These are phyloP conservation scores for Claviceps africana DNA, from an alignment of 2,329 filamentous ascomycete species.

Conservation along the genomic window DNA sequence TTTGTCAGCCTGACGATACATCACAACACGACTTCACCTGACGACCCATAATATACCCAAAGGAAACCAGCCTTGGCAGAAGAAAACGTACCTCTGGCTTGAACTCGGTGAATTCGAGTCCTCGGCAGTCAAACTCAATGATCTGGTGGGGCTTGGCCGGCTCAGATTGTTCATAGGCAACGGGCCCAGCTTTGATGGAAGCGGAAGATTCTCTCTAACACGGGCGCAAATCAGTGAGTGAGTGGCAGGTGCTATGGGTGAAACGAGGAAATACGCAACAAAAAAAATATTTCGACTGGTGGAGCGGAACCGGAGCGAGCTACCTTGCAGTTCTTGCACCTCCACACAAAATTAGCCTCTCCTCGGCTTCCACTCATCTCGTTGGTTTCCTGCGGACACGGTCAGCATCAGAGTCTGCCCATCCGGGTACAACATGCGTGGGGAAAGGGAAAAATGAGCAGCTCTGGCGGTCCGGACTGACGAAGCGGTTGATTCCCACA, in stretches of 20 bases:
- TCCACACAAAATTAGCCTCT: constrained; percentile 99
- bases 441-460: background rate
- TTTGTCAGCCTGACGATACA: background rate
- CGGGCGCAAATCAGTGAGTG: background rate
- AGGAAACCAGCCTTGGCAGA: background rate
- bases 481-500: constrained; percentile 78
- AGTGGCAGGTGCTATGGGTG: too few relatives aligned
- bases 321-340: constrained; percentile 95
- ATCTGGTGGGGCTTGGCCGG: constrained; percentile 66
- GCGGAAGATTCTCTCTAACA: constrained; percentile 69
- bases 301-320: background rate
- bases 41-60: constrained; percentile 1
- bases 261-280: too few relatives aligned
- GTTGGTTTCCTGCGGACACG: constrained; percentile 54
- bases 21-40: background rate
- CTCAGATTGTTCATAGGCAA: constrained; percentile 54
- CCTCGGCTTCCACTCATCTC: constrained; percentile 87
- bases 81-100: constrained; percentile 58
- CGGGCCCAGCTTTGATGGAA: constrained; percentile 62
- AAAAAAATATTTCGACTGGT: too few relatives aligned
- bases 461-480: constrained; percentile 30
- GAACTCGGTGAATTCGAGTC: constrained; percentile 84
- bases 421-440: background rate
- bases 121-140: constrained; percentile 84
- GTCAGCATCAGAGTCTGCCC: constrained; percentile 5